phyloP scores from a whole-genome alignment of 2,329 filamentous ascomycete genomes.

The Didymella sp. region DNA sequence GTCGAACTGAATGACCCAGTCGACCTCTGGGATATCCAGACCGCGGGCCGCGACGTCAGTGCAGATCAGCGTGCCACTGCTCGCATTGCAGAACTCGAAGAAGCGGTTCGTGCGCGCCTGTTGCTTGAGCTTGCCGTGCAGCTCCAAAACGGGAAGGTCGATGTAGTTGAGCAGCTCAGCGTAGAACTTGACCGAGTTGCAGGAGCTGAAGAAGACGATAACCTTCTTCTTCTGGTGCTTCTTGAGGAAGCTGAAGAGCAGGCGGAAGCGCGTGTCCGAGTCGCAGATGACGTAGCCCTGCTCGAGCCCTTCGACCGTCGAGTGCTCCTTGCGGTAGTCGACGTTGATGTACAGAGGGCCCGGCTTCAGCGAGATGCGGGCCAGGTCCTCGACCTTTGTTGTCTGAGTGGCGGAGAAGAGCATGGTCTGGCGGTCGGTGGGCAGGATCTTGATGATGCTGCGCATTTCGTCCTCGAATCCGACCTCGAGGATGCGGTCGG shows the following conservation, averaged over 20 bases:
- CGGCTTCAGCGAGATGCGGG: slow-evolving; percentile 87
- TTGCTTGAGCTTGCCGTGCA: slow-evolving; percentile 95
- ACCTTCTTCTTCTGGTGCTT: slow-evolving; percentile 94
- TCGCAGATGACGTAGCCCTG: slow-evolving; percentile 96
- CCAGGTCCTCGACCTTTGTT: slow-evolving; percentile 96
- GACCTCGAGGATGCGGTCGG: slow-evolving; percentile 93
- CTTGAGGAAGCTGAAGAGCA: slow-evolving; percentile 94
- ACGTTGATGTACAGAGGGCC: slow-evolving; percentile 98
- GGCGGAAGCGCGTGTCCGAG: slow-evolving; percentile 88
- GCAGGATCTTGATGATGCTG: slow-evolving; percentile 90
- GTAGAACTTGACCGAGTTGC: slow-evolving; percentile 95
- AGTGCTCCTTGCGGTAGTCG: slow-evolving; percentile 85
- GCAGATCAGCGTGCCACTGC: slow-evolving; percentile 87
- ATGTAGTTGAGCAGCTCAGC: slow-evolving; percentile 96
- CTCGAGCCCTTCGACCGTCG: slow-evolving; percentile 90
- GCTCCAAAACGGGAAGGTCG: slow-evolving; percentile 83
- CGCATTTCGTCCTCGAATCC: slow-evolving; percentile 99
- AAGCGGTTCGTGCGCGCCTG: slow-evolving; percentile 99
- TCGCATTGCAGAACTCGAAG: slow-evolving; percentile 91
- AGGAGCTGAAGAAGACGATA: slow-evolving; percentile 89
- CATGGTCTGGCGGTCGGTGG: slow-evolving; percentile 90
- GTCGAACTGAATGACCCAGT: slow-evolving; percentile 92
- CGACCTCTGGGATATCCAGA: slow-evolving; percentile 92
- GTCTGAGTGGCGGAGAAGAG: slow-evolving; percentile 99
- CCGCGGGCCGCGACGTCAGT: slow-evolving; percentile 96